Evolutionary conservation across 768 basidiomycete genomes (phyloP).

Genomic region (Cystofilobasidium macerans): DNA sequence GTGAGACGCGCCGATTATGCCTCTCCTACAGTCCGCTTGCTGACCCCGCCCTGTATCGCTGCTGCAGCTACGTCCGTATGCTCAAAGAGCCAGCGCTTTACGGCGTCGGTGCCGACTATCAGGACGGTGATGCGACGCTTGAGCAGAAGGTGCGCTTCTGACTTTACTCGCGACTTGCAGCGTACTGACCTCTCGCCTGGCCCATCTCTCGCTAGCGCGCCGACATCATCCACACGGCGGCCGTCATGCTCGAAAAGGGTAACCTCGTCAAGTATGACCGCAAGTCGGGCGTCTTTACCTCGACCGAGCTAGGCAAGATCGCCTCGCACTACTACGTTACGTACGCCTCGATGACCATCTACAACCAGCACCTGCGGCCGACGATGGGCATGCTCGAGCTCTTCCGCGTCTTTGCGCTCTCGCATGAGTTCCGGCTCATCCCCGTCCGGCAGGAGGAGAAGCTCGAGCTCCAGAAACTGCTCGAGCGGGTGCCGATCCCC

Average conservation of each 20-base stretch:
- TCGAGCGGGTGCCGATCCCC: slow-evolving; percentile 92
- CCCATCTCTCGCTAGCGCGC: slow-evolving; percentile 29
- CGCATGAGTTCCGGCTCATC: slow-evolving; percentile 87
- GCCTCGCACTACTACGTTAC: slow-evolving; percentile 94
- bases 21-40: background rate
- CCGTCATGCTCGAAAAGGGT: slow-evolving; percentile 84
- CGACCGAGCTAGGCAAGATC: slow-evolving; percentile 84
- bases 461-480: slow-evolving; percentile 72
- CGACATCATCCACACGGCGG: slow-evolving; percentile 87
- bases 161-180: background rate
- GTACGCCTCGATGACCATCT: slow-evolving; percentile 88
- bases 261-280: slow-evolving; percentile 90
- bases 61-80: slow-evolving; percentile 79
- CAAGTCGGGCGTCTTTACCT: slow-evolving; percentile 72
- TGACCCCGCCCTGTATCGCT: slow-evolving; percentile 23
- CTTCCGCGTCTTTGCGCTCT: slow-evolving; percentile 88
- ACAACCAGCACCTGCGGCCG: slow-evolving; percentile 82
- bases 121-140: slow-evolving; percentile 67
- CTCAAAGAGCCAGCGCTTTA: slow-evolving; percentile 78
- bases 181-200: background rate
- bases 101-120: slow-evolving; percentile 77
- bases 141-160: slow-evolving; percentile 59
- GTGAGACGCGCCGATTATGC: slow-evolving; percentile 43
- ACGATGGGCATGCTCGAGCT: slow-evolving; percentile 81
- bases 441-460: slow-evolving; percentile 62